Base-by-base conservation (phyloP, 768 basidiomycete genomes). In the Auricularia sp. region DNA sequence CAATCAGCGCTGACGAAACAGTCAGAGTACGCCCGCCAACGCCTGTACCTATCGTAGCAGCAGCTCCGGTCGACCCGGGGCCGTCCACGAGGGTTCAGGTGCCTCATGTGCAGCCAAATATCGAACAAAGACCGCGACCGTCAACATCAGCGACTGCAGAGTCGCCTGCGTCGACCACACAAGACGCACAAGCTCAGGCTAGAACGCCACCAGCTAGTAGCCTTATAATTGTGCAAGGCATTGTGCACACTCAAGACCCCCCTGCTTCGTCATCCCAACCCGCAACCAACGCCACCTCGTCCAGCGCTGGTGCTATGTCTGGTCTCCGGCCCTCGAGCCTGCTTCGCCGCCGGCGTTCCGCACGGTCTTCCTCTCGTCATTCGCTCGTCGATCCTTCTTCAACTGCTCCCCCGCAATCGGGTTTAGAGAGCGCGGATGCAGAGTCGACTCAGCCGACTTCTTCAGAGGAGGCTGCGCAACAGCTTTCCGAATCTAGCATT, bases 401-500 rank as follows among this genome's bases (percentile, higher is more conserved):
- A 18, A 51, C 47, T 14, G 14, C 47, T 14, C 18, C 21, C 14
- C 16, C 47, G 47, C 47, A 8, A 16, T 51, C 47, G 14, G 47
- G 14, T 51, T 21, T 51, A 16, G 47, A 51, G 16, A 29, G 23
- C 1, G 34, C 56, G 56, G 23, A 21, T 34, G 23, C 56, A 34
- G 56, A 23, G 5, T 10, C 56, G 4, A 12, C 23, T 6, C 14
- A 14, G 18, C 23, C 39, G 16, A 34, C n/a, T 61, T 56, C 65
- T 23, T 11, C 63, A n/a, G 66, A 66, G 34, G 64, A 64, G 16
- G 36, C 44, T 14, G 60, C 64, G 16, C 43, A 58, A 33, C 61
- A 62, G 33, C 36, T 67, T 18, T 64, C 66, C 16, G 39, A 61
- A n/a, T 62, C 61, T 21, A 90, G 89, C 71, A 88, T 91, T 54